Conservation (phyloP, 2,329 filamentous ascomycete genomes). For the Helicocarpus griseus region DNA sequence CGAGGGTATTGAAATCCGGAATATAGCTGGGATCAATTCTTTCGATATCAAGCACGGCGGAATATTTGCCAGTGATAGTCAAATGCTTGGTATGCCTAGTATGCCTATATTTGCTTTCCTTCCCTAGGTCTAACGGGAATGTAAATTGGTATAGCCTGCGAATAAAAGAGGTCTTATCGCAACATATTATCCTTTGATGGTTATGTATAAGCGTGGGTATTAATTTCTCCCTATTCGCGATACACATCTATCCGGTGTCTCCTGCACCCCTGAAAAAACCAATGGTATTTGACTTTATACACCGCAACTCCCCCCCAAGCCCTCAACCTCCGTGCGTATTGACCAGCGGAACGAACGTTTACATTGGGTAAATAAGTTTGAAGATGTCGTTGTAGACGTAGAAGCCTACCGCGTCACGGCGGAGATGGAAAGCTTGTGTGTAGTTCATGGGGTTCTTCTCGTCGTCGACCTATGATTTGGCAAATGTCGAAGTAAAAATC, state of each 20-base stretch:
- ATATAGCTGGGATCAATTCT: no score
- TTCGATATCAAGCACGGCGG: neutral
- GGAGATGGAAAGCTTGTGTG: conserved; percentile 79
- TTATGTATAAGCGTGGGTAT: neutral
- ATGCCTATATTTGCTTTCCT: neutral
- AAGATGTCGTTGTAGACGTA: conserved; percentile 94
- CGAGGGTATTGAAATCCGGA: no score
- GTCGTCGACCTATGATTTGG: conserved; percentile 61
- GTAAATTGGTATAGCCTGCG: neutral
- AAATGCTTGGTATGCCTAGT: no score
- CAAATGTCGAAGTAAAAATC: neutral
- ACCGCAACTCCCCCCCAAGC: no score
- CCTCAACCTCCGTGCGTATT: neutral
- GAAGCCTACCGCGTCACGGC: conserved; percentile 58
- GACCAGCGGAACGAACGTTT: neutral
- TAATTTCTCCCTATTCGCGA: neutral
- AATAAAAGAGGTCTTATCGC: no score
- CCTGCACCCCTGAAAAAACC: neutral
- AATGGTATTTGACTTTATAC: neutral
- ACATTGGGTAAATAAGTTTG: conserved; percentile 61
- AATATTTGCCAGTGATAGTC: no score
- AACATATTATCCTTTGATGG: no score
- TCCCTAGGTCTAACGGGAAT: neutral
- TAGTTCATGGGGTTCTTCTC: conserved; percentile 83
- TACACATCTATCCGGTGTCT: neutral